Evolutionary conservation across 1,284 basidiomycete species (phyloP).

Genomic region (Melanopsichium pennsylvanicum): DNA sequence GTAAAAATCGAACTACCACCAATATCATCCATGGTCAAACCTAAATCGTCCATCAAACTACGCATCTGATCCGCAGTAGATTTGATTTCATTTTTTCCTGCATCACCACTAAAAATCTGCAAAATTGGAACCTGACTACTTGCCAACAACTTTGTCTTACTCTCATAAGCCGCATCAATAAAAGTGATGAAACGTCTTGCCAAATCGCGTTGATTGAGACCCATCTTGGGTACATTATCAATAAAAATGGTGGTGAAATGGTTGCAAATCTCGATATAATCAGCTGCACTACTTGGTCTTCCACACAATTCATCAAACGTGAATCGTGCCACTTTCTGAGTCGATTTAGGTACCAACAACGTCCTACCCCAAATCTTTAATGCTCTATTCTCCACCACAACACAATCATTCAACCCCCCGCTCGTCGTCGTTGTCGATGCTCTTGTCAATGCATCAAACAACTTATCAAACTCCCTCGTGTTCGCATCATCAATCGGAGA

Average conservation of each 20-base stretch:
- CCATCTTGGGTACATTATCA: constrained; percentile 84
- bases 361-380: constrained; percentile 88
- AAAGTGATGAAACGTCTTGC: constrained; percentile 96
- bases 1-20: constrained; percentile 63
- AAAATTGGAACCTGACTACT: constrained; percentile 59
- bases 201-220: constrained; percentile 81
- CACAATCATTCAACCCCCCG: too few relatives aligned
- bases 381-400: constrained; percentile 74
- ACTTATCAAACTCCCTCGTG: constrained; percentile 77
- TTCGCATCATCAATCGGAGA: constrained; percentile 77
- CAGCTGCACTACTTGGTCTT: constrained; percentile 86
- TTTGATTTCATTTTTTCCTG: constrained; percentile 33
- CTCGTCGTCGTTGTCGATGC: constrained; percentile 70
- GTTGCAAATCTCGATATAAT: constrained; percentile 92
- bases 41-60: constrained; percentile 62
- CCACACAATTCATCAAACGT: constrained; percentile 88
- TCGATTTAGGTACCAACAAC: constrained; percentile 74
- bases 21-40: constrained; percentile 60
- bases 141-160: constrained; percentile 59
- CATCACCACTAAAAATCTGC: constrained; percentile 56
- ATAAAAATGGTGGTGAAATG: constrained; percentile 88
- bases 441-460: constrained; percentile 79
- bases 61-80: constrained; percentile 60
- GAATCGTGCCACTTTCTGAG: constrained; percentile 79
- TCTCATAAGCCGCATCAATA: constrained; percentile 78